Conservation (phyloP, 106 monocot genomes). For the Xerophyta viscosa region DNA sequence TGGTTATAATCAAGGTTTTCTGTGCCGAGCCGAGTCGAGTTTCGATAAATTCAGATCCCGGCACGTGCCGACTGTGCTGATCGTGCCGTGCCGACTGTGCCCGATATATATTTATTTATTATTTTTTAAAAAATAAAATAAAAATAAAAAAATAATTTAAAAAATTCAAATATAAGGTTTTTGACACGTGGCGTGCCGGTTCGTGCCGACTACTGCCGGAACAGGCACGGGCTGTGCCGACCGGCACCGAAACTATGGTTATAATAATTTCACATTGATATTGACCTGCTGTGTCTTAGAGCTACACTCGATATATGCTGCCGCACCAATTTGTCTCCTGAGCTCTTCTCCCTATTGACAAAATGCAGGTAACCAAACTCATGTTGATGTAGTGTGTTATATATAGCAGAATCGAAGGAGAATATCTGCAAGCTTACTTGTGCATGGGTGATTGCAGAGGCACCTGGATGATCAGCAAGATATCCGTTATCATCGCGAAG, state of each 20-base stretch:
- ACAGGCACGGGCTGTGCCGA: background rate
- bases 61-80: no score
- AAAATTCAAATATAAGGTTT: no score
- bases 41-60: no score
- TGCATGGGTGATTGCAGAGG: constrained; percentile 44
- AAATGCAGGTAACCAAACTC: no score
- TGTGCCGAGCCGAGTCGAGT: no score
- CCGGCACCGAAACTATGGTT: background rate
- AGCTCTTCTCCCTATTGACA: constrained; percentile 78
- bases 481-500: constrained; percentile 80
- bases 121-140: no score
- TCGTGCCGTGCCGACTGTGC: no score
- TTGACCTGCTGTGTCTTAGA: constrained; percentile 93
- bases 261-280: no score
- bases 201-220: background rate
- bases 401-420: background rate
- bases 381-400: background rate
- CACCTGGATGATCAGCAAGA: constrained; percentile 77
- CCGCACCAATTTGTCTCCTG: constrained; percentile 78
- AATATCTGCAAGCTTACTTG: constrained; percentile 31
- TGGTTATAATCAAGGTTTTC: no score
- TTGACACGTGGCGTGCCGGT: no score
- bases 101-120: no score
- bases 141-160: no score
- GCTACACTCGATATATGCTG: constrained; percentile 85